Evolutionary conservation across 2,329 filamentous ascomycete genomes (phyloP), one percentile per base, ranked within the genome.

Genomic region (Calonectria pauciramosa): DNA sequence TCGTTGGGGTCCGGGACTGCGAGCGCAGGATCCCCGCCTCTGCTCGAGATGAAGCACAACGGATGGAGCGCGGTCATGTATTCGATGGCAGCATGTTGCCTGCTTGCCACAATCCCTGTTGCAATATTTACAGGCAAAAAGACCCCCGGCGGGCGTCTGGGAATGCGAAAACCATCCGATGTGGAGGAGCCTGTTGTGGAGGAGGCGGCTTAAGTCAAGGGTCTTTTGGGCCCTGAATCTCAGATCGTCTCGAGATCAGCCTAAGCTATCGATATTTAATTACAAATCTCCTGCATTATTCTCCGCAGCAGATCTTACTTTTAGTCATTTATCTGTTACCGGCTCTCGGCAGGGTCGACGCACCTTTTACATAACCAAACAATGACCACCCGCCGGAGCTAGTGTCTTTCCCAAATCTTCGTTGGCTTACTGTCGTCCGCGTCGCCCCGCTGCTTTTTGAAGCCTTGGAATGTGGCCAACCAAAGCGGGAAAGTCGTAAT

Each of bases 1-100:
- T 77, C 74, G 4, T 11, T 76, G 16, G 76, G 76, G 5, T 71
- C 67, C 10, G 32, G 66, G 10, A 74, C 76, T 14, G 76, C 76
- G 30, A 76, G 74, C 49, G 34, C 69, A 18, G 44, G 26, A 26
- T 71, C 74, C 14, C 72, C 74, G 1, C 28, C 20, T 0, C 65
- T 77, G 4, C 72, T 76, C n/a, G 36, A 71, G 38, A n/a, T 70
- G 13, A 23, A 60, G 56, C 8, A 63, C 0, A 32, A 69, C n/a
- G 72, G 68, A 14, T 77, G 74, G 76, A 64, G 20, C 20, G 59
- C 34, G 0, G 67, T 74, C 34, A 77, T 75, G 76, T 71, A 56
- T 30, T 77, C 71, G 5, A 23, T 75, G 14, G 64, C 67, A 1
- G 64, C 28, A 10, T 64, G 47, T n/a, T 71, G 74, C 26, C 16